Conservation (phyloP, 2,329 filamentous ascomycete species). For the Pseudopithomyces maydicus region DNA sequence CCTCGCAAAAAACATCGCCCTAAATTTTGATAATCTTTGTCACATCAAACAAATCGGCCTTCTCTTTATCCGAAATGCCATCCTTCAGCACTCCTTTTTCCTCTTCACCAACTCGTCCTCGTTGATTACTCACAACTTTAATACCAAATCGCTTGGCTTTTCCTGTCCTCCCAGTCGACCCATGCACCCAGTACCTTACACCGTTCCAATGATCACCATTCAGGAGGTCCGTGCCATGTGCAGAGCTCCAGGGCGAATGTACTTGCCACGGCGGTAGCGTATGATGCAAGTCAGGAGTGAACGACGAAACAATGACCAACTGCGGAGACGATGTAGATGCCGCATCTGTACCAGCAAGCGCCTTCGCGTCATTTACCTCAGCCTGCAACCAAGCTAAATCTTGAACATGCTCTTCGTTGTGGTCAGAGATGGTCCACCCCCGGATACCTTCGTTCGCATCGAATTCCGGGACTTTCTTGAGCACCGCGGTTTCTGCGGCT, state of each 20-base stretch:
- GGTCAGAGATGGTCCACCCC: constrained; percentile 56
- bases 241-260: constrained; percentile 53
- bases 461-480: constrained; percentile 59
- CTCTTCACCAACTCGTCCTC: constrained; percentile 45
- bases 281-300: constrained; percentile 58
- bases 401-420: constrained; percentile 54
- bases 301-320: constrained; percentile 62
- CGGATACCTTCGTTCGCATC: constrained; percentile 51
- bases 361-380: constrained; percentile 38
- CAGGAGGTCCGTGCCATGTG: constrained; percentile 60
- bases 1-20: not conserved
- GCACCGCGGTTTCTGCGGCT: constrained; percentile 47
- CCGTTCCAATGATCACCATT: constrained; percentile 50
- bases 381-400: constrained; percentile 59
- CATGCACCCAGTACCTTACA: constrained; percentile 52
- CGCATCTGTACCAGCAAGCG: constrained; percentile 13
- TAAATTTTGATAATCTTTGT: constrained; percentile 28
- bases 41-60: constrained; percentile 32
- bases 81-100: constrained; percentile 31
- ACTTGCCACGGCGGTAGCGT: constrained; percentile 57
- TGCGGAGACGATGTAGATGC: constrained; percentile 9
- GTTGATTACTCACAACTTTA: constrained; percentile 51
- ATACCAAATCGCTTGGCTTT: constrained; percentile 45
- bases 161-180: constrained; percentile 52
- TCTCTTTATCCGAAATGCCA: constrained; percentile 33